Conservation (phyloP, 768 basidiomycete species). For the Auricularia auricula-judae region DNA sequence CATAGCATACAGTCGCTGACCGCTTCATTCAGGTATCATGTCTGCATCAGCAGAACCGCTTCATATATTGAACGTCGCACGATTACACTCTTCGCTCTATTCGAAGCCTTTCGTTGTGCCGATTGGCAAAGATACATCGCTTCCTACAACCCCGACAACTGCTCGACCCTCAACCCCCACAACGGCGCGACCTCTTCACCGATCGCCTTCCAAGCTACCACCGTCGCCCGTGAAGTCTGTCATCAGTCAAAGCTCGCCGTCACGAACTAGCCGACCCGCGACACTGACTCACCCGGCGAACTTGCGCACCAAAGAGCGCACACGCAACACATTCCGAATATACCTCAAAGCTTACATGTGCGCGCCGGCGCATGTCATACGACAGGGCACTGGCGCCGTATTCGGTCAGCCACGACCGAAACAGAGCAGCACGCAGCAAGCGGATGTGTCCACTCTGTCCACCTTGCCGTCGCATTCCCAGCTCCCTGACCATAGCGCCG, state of each 20-base stretch:
- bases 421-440: background rate
- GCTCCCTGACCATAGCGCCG: background rate
- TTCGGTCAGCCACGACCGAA: background rate
- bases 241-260: background rate
- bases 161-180: background rate
- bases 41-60: background rate
- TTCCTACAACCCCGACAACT: background rate
- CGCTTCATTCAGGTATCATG: background rate
- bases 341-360: background rate
- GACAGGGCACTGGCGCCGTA: background rate
- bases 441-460: background rate
- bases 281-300: background rate
- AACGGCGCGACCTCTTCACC: background rate
- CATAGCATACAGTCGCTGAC: background rate
- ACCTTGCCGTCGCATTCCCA: background rate
- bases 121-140: background rate
- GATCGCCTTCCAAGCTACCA: background rate
- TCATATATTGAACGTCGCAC: background rate
- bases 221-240: background rate
- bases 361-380: background rate
- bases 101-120: background rate
- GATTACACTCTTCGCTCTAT: background rate
- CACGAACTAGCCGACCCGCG: background rate
- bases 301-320: background rate
- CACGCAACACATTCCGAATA: background rate